phyloP scores from a whole-genome alignment of 1,284 basidiomycete genomes.

The Irpex sp. region DNA sequence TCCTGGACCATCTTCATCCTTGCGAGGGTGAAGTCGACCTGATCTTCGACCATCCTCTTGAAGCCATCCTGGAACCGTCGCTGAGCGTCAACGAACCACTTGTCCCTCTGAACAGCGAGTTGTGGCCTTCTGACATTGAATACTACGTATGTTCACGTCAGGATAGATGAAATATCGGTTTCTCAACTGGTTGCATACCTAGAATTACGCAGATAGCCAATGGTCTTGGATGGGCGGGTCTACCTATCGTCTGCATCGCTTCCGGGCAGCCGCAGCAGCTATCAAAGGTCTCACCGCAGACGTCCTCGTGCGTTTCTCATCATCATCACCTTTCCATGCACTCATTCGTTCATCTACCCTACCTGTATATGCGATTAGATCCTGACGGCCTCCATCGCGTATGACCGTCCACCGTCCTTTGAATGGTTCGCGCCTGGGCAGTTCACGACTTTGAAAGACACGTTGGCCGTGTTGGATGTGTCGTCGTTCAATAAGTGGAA shows the following conservation, averaged over 20 bases:
- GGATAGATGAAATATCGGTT: not conserved
- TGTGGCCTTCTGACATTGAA: conserved; percentile 72
- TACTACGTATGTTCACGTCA: conserved; percentile 44
- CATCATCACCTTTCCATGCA: not conserved
- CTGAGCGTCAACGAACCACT: conserved; percentile 41
- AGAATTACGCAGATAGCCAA: conserved; percentile 44
- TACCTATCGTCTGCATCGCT: conserved; percentile 66
- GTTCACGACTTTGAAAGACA: conserved; percentile 9
- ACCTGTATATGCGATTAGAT: not conserved
- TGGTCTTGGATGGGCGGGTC: conserved; percentile 39
- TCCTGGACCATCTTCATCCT: conserved; percentile 49
- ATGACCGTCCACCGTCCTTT: conserved; percentile 5
- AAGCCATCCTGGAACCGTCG: conserved; percentile 57
- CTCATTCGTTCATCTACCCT: not conserved
- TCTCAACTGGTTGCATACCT: too few species aligned
- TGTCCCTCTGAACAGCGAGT: conserved; percentile 49
- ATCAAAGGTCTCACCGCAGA: conserved; percentile 78
- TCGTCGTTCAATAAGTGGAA: conserved; percentile 10
- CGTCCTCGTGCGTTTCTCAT: conserved; percentile 53
- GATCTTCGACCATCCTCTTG: conserved; percentile 74
- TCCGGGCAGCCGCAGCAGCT: conserved; percentile 65
- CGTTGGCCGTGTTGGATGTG: conserved; percentile 3
- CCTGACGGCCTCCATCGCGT: conserved; percentile 5
- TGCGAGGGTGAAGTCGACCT: conserved; percentile 63
- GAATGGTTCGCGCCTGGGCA: conserved; percentile 10